Evolutionary conservation across 2,329 filamentous ascomycete species (phyloP), one percentile per base, ranked within the genome.

Genomic region (Colletotrichum shisoi): DNA sequence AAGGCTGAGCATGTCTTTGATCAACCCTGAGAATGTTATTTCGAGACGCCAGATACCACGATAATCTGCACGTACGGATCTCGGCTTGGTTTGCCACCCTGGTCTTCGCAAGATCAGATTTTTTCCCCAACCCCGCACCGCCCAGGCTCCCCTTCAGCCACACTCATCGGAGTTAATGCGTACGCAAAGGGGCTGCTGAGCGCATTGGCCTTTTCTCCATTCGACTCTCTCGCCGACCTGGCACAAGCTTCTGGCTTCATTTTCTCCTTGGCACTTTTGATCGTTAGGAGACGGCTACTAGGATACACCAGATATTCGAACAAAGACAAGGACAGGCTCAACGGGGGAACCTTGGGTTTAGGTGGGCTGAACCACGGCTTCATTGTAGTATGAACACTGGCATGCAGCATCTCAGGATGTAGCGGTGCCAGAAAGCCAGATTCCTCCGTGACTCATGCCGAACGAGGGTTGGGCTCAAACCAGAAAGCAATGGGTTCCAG

Each of bases 361-460:
- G 44, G 63, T 39, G 54, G 64, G 64, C 58, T 67, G 48, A 62
- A 45, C 61, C 54, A 58, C 48, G 61, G 49, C 49, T 34, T 53
- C 48, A 34, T 63, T 19, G 60, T 19, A 52, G 3, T 17, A 6
- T 27, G 13, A 13, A 45, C 54, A n/a, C n/a, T 31, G 53, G 34
- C 40, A 56, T 63, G 52, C 52, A 11, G n/a, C 7, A 46, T 17
- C 49, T 52, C 34, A 57, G 64, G 34, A 46, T 37, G 54, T 44
- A 63, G 54, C 46, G 9, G 39, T 63, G 46, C 39, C 39, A 52
- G 48, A 62, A 27, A 44, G 27, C 13, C 31, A 48, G 51, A 42
- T 62, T 60, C 59, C 52, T 59, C 64, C 64, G 64, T 67, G 64
- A 67, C 64, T 67, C 64, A 67, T 67, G 61, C 64, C 64, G 64